Conservation (phyloP, 2,329 filamentous ascomycete species). For the Fusarium oligoseptatum region DNA sequence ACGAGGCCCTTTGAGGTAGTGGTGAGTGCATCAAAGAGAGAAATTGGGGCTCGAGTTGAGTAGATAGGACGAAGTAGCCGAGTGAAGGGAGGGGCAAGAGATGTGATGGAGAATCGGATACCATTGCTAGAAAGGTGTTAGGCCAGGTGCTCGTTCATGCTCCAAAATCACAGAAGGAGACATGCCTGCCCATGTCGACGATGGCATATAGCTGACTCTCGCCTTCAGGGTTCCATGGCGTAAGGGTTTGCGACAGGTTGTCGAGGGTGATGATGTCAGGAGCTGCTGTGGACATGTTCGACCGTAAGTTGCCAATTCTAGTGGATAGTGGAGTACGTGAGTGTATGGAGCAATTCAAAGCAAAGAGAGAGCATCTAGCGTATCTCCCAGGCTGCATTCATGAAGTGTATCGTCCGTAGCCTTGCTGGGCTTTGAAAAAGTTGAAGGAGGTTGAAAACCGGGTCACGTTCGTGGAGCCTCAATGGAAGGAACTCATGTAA, state of each 20-base stretch:
- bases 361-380: not conserved
- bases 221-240: slow-evolving; percentile 61
- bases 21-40: slow-evolving; percentile 85
- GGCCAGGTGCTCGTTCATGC: not conserved
- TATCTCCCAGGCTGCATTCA: not conserved
- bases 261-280: slow-evolving; percentile 64
- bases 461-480: slow-evolving; percentile 23
- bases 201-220: slow-evolving; percentile 67
- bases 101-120: slow-evolving; percentile 91
- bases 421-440: not conserved
- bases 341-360: not conserved
- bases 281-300: slow-evolving; percentile 46
- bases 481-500: slow-evolving; percentile 9
- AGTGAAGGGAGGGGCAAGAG: slow-evolving; percentile 77
- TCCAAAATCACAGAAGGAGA: not conserved
- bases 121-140: slow-evolving; percentile 75
- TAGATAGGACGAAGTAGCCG: slow-evolving; percentile 84
- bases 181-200: slow-evolving; percentile 72
- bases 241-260: slow-evolving; percentile 63
- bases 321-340: not conserved
- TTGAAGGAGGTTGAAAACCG: slow-evolving; percentile 24
- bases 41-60: slow-evolving; percentile 83
- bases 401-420: not conserved
- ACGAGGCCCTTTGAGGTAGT: slow-evolving; percentile 55
- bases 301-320: not conserved